Base-by-base conservation (phyloP, 768 basidiomycete species). In the Erythrobasidium yunnanense region DNA sequence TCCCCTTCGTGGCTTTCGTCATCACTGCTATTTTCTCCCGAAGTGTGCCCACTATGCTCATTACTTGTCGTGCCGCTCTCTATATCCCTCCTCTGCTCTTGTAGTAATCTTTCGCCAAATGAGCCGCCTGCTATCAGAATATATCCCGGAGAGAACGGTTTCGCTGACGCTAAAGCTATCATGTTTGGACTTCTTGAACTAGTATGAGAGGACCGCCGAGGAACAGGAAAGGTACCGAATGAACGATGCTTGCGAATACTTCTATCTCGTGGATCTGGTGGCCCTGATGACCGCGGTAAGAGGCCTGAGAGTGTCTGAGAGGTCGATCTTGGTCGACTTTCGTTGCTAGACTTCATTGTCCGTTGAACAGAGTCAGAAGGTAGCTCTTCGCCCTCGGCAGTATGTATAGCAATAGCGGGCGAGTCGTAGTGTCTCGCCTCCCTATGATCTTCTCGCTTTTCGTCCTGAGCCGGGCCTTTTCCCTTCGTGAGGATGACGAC, bases 401-500 rank as follows among this genome's bases (percentile, higher is more conserved):
- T 3, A 45, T 23, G 27, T 15, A 29, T 20, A 4, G 11, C 25
- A 17, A 13, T 58, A 23, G 34, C 56, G 15, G 22, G 30, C 17
- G 5, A 23, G 27, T 23, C 30, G 27, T 4, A 22, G 23, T 55
- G 6, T 33, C 35, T 35, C 54, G 6, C 18, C 30, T 55, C 22
- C 29, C 20, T 20, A n/a, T n/a, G n/a, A n/a, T n/a, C n/a, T n/a
- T n/a, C n/a, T n/a, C n/a, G 18, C 18, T 30, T 52, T 23, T 52
- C 20, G 22, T 8, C 50, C 20, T 52, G 13, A 22, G 50, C 6
- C 17, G 34, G n/a, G 8, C n/a, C 22, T 13, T 35, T 58, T 13
- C 38, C 30, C 30, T 49, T 63, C 20, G 60, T 63, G 45, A 63
- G 46, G 18, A 63, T 29, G 60, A 63, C 29, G 8, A 63, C 60